These are phyloP conservation scores for Ogataea neopini DNA, from an alignment of 805 yeast species.

Conservation along the genomic window DNA sequence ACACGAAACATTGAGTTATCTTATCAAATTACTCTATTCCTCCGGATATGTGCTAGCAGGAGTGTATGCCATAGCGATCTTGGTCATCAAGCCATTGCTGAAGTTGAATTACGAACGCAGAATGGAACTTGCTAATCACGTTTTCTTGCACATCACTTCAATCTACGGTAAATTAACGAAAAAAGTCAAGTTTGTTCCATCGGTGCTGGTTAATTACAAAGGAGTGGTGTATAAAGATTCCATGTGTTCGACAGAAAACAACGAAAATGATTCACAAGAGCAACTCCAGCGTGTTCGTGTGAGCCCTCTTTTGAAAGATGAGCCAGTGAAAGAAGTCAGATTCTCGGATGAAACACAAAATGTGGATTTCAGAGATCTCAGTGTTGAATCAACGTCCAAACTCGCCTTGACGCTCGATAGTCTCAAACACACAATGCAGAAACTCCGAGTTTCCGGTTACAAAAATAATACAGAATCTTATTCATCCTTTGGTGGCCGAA, in stretches of 20 bases:
- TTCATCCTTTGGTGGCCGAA: slow-evolving; percentile 17
- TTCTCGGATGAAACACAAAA: slow-evolving; percentile 25
- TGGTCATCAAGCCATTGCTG: slow-evolving; percentile 43
- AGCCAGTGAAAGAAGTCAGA: slow-evolving; percentile 24
- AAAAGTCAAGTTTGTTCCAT: slow-evolving; percentile 37
- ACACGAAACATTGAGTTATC: slow-evolving; percentile 32
- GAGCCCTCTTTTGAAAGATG: slow-evolving; percentile 6
- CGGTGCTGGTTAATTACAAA: slow-evolving; percentile 44
- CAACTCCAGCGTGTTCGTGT: slow-evolving; percentile 11
- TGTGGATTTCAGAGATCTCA: slow-evolving; percentile 15
- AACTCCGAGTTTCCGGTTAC: slow-evolving; percentile 31
- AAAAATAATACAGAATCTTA: slow-evolving; percentile 17
- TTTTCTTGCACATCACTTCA: slow-evolving; percentile 30
- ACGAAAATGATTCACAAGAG: slow-evolving; percentile 10
- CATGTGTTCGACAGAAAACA: slow-evolving; percentile 28
- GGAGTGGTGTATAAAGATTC: slow-evolving; percentile 40
- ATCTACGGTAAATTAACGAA: slow-evolving; percentile 32
- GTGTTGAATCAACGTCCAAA: slow-evolving; percentile 14
- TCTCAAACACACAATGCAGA: slow-evolving; percentile 30
- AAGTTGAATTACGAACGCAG: slow-evolving; percentile 42
- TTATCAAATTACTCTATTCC: slow-evolving; percentile 34
- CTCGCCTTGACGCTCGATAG: slow-evolving; percentile 1
- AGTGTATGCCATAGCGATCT: slow-evolving; percentile 34
- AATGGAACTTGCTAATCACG: slow-evolving; percentile 32
- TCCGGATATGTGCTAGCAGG: slow-evolving; percentile 38